Base-by-base conservation (phyloP, 2,329 filamentous ascomycete species). In the Coniella vitis region DNA sequence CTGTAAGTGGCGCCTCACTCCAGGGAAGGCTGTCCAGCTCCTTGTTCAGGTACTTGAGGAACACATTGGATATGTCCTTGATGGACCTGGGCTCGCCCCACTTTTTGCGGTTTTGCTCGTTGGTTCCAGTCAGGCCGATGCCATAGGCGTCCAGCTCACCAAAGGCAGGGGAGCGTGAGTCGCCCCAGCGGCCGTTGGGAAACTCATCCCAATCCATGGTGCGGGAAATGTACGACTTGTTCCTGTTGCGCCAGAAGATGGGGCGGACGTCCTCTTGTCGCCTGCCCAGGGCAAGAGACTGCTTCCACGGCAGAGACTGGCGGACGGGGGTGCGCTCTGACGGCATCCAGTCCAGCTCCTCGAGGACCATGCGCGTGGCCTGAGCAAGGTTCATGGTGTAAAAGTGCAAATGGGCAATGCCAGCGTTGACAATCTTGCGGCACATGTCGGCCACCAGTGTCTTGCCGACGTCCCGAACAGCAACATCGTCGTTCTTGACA, bases 151-250 rank as follows among this genome's bases (percentile, higher is more conserved):
- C 91, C 45, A 97, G 74, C 67, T 96, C 90, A 61, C 93, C 93
- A 62, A 96, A 98, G 44, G 93, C 93, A 53, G 93, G 93, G 51
- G 91, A 97, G 56, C 93, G 81, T 45, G 90, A 91, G 67, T 98
- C 93, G 69, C 93, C 94, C 93, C 93, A 98, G 67, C 93, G 86
- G 40, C 93, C 93, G 73, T 98, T 98, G 48, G 93, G 93, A 60
- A 96, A 98, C 66, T 98, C 93, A 61, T 98, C 93, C 93, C 93
- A 98, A 58, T 96, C 91, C 64, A 96, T 90, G 1, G 93, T 98
- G 48, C 93, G 88, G 48, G 89, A 83, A 48, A 98, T 84, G 61
- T 98, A 98, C 4, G 90, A 95, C 63, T 93, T 90, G 69, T 95
- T 93, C 51, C 93, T 83, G 70, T 97, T 96, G 59, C 91, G 84